Base-by-base conservation (phyloP, 352 stramenopile species). In the Achlya hypogyna region DNA sequence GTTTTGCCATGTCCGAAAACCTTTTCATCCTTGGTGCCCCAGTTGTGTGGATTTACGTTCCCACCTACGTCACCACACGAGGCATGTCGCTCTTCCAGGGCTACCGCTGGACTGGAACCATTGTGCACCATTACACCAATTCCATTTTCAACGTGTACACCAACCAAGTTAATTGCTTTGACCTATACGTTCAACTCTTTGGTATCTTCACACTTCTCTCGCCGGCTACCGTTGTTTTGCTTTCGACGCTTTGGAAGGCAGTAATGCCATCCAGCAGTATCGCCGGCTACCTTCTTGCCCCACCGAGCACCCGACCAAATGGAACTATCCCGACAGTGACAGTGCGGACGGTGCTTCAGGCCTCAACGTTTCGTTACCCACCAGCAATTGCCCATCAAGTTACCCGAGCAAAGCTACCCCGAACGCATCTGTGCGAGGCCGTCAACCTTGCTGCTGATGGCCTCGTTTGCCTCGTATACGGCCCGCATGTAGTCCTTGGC, bases 51-150 rank as follows among this genome's bases (percentile, higher is more conserved):
- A 9, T 53, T n/a, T 63, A 63, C 38, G 10, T 63, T 16, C 54
- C 54, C 12, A 10, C 54, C 2, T 63, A 63, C 42, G 54, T 63
- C 29, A 63, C 31, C 12, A 54, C 29, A 16, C 29, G 23, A 18
- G 54, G 54, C 28, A 53, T 63, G 54, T 20, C 2, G 22, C 38
- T 63, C 25, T 63, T 63, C 38, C 54, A 63, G 14, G 54, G 54
- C 38, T 63, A 53, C 6, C 31, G 42, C 29, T 63, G 54, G 54
- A 53, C 14, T 18, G 54, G 54, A 12, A 31, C n/a, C n/a, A 53
- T 63, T 56, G 38, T 63, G 16, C 54, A n/a, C 28, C 54, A 63
- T 23, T 63, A 63, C 28, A 23, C 20, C 14, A 63, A 31, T n/a
- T 53, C 2, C 6, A 63, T 63, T n/a, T 18, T 42, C 2, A 63